A percentile compares a stretch with the other conserved stretches of the same genome.
These are phyloP conservation scores for Turritis glabra DNA, from an alignment of 345 rosid species.

Conservation along the genomic window DNA sequence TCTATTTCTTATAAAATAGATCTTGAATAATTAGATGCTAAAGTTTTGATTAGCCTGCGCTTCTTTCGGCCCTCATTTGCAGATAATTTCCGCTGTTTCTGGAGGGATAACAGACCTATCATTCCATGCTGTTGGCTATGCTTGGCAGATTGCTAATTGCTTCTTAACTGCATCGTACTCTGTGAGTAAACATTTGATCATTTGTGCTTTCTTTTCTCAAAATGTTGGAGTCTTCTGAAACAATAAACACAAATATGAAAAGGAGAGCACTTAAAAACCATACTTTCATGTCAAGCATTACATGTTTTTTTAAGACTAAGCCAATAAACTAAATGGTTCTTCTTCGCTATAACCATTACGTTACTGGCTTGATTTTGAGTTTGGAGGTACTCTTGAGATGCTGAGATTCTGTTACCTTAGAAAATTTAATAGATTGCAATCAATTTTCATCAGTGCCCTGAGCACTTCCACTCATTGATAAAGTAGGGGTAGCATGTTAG, in stretches of 20 bases:
- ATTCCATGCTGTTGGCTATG: constrained; percentile 85
- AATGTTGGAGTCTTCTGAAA: background rate
- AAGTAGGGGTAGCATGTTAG: background rate
- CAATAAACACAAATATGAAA: constrained; percentile 11
- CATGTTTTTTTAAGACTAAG: constrained; percentile 2
- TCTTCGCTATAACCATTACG: background rate
- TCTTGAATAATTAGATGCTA: background rate
- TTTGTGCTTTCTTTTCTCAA: background rate
- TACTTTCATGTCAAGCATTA: background rate
- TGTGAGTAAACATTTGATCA: constrained; percentile 51
- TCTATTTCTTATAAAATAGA: background rate
- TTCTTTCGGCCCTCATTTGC: constrained; percentile 27
- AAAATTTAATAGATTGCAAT: background rate
- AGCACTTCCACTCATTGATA: background rate
- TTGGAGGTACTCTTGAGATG: background rate
- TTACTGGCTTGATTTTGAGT: constrained; percentile 6
- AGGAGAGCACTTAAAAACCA: background rate
- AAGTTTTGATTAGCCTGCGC: background rate
- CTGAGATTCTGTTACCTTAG: background rate
- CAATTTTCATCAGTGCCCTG: background rate
- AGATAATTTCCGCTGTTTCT: constrained; percentile 93
- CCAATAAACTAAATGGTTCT: constrained; percentile 1
- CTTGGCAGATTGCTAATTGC: constrained; percentile 92
- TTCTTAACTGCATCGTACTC: constrained; percentile 95
- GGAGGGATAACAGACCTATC: constrained; percentile 97